Base-by-base conservation (phyloP, 306 rosid genomes). In the Pyrus communis region DNA sequence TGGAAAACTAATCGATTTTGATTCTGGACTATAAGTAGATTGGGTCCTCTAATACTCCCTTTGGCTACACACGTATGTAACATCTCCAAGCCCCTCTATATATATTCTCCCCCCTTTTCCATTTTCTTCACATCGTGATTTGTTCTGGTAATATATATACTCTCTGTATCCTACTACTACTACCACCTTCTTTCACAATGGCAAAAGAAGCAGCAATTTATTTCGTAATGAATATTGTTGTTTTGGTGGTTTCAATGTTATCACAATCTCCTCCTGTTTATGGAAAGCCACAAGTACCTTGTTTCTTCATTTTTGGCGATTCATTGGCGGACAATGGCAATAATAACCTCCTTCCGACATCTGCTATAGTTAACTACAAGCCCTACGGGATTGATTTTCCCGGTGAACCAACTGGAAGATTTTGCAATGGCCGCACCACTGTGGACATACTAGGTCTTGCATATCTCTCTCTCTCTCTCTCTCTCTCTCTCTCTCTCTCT, bases 301-400 rank as follows among this genome's bases (percentile, higher is more conserved):
- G 15, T 58, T 58, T 58, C 11, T 58, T 58, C 30, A 58, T 21
- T 58, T 54, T 58, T 58, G 15, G 28, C 11, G 63, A 58, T n/a
- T 22, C 63, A 22, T 58, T 58, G 63, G 30, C 15, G 17, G 63
- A 58, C 11, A 58, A 58, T 22, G 63, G 6, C 63, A 58, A 58
- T 22, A 58, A 22, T 22, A 22, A 22, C 63, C 25, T 10, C 30
- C 63, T 58, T 30, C 5, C 23, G 12, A 9, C 61, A 21, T 7
- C 15, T 0, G 77, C 83, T 3, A 90, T 31, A 78, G 46, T 57
- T 9, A 78, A 90, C 78, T 88, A 78, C 77, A 1, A 3, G 2
- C 96, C 97, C 1, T 87, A 90, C 27, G 92, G 93, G 25, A 78
- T 89, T 52, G 97, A 89, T 80, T 79, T 80, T 43, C 70, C 88